A percentile compares a stretch with the other conserved stretches of the same genome.
phyloP scores from a whole-genome alignment of 192 early-diverging fungal species.

The Backusella parvicylindrica region DNA sequence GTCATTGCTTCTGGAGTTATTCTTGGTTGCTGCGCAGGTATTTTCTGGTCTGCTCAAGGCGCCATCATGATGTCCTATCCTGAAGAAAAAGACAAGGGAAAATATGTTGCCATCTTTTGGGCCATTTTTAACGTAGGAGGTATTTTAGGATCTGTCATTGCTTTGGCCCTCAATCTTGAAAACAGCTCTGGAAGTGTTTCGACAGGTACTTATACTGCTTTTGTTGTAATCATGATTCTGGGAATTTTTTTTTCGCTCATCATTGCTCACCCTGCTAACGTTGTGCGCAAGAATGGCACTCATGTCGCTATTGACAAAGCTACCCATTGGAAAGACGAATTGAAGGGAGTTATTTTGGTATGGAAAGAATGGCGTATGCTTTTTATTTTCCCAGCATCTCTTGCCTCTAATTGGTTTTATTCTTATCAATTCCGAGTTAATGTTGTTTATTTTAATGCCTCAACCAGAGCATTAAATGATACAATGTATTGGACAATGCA shows the following conservation, averaged over 20 bases:
- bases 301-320: slow-evolving; percentile 56
- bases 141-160: slow-evolving; percentile 72
- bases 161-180: slow-evolving; percentile 33
- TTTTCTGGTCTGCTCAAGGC: slow-evolving; percentile 73
- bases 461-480: slow-evolving; percentile 68
- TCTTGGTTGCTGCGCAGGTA: slow-evolving; percentile 75
- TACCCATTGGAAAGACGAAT: slow-evolving; percentile 56
- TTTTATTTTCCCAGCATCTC: slow-evolving; percentile 59
- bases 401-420: slow-evolving; percentile 79
- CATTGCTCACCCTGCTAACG: slow-evolving; percentile 40
- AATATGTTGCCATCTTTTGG: slow-evolving; percentile 84
- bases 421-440: slow-evolving; percentile 71
- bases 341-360: slow-evolving; percentile 44
- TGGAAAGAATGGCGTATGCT: slow-evolving; percentile 64
- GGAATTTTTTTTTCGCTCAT: slow-evolving; percentile 11
- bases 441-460: slow-evolving; percentile 59
- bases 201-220: slow-evolving; percentile 28
- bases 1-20: slow-evolving; percentile 74
- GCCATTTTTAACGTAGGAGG: slow-evolving; percentile 81
- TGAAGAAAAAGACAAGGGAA: slow-evolving; percentile 73
- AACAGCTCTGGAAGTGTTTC: slow-evolving; percentile 25
- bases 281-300: slow-evolving; percentile 64
- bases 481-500: slow-evolving; percentile 65
- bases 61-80: slow-evolving; percentile 86
- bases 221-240: slow-evolving; percentile 30